Percentiles rank a stretch among this genome's conserved stretches.
Evolutionary conservation across 129 eudicot species (phyloP).

Genomic region (Smallanthus sonchifolius): DNA sequence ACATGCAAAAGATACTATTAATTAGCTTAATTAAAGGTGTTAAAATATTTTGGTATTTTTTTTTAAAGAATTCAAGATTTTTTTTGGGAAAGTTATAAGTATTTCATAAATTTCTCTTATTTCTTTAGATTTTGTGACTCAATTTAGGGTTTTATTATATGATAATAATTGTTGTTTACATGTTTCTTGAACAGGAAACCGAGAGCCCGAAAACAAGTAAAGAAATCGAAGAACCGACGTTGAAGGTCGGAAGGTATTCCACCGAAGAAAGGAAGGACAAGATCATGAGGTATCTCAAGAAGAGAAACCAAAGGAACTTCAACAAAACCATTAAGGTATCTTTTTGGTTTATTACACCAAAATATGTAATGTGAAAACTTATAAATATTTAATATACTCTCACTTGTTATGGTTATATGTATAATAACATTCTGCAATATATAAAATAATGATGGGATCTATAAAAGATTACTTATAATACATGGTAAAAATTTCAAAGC

Average conservation of each 20-base stretch:
- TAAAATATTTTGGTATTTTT: no score
- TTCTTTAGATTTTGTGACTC: neutral
- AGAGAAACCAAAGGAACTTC: conserved; percentile 91
- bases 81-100: no score
- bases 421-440: no score
- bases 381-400: no score
- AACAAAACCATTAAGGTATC: conserved; percentile 85
- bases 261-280: conserved; percentile 82
- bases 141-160: neutral
- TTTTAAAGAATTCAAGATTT: no score
- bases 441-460: no score
- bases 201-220: conserved; percentile 22
- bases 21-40: no score
- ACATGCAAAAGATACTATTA: neutral
- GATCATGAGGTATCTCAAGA: conserved; percentile 81
- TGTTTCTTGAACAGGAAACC: conserved; percentile 25
- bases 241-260: conserved; percentile 70
- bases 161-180: neutral
- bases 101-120: neutral
- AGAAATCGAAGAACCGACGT: conserved; percentile 45
- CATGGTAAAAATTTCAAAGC: neutral
- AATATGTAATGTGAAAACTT: no score
- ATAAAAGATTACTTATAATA: no score
- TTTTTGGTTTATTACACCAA: neutral
- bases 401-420: no score